A percentile compares a stretch with the other conserved stretches of the same genome.
Conservation (phyloP, 208 protist species). For the Willaertia magna region DNA sequence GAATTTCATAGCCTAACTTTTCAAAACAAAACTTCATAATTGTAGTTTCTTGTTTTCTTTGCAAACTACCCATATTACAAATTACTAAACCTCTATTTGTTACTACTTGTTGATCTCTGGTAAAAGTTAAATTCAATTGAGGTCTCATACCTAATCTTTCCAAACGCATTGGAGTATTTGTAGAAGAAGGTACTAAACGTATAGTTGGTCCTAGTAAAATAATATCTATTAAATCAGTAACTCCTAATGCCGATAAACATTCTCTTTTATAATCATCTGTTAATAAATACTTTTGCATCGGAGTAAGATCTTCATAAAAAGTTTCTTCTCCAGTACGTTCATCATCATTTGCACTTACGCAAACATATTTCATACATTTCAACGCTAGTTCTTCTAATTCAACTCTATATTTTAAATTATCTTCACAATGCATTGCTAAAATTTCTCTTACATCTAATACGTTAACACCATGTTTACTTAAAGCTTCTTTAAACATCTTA, state of each 20-base stretch:
- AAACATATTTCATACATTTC: neutral
- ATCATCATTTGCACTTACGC: neutral
- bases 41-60: constrained; percentile 37
- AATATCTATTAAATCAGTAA: constrained; percentile 5
- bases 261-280: neutral
- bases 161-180: neutral
- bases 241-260: neutral
- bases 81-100: constrained; percentile 49
- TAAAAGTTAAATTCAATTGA: constrained; percentile 52
- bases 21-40: constrained; percentile 47
- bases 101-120: constrained; percentile 58
- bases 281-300: neutral
- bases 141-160: constrained; percentile 23
- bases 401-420: neutral
- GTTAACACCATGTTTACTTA: neutral
- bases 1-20: constrained; percentile 44
- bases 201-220: neutral
- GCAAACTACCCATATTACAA: constrained; percentile 28
- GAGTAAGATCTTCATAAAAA: neutral
- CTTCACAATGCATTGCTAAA: neutral
- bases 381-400: neutral
- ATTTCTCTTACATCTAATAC: neutral
- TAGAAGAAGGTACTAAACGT: neutral
- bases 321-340: neutral
- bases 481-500: neutral